phyloP scores from a whole-genome alignment of 306 rosid genomes.

The Cicer bijugum region DNA sequence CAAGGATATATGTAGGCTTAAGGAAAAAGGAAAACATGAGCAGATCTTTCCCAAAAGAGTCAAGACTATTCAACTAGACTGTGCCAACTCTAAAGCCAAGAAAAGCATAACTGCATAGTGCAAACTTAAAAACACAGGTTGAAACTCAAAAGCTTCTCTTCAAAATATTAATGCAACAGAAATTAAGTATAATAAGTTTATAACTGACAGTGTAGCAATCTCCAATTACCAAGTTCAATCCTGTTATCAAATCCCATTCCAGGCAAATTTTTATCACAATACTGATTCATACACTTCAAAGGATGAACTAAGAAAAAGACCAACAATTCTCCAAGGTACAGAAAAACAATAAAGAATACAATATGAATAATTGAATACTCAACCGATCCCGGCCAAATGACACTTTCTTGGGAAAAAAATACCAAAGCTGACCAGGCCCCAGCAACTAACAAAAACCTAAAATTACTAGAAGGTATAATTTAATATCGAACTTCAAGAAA shows the following conservation, averaged over 20 bases:
- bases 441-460: background rate
- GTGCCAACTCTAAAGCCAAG: slow-evolving; percentile 27
- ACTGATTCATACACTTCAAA: slow-evolving; percentile 2
- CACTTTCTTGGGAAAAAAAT: background rate
- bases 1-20: slow-evolving; percentile 24
- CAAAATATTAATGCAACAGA: slow-evolving; percentile 25
- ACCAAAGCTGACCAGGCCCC: background rate
- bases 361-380: slow-evolving; percentile 13
- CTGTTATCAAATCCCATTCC: slow-evolving; percentile 9
- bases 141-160: slow-evolving; percentile 15
- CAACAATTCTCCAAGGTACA: slow-evolving; percentile 5
- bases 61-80: slow-evolving; percentile 25
- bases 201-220: slow-evolving; percentile 1
- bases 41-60: slow-evolving; percentile 15
- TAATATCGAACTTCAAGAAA: slow-evolving; percentile 18
- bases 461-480: slow-evolving; percentile 23
- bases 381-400: slow-evolving; percentile 7
- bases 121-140: background rate
- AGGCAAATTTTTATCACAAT: slow-evolving; percentile 13
- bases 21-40: slow-evolving; percentile 4
- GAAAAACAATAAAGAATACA: slow-evolving; percentile 21
- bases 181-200: slow-evolving; percentile 6
- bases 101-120: slow-evolving; percentile 7
- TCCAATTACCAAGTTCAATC: slow-evolving; percentile 22
- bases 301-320: slow-evolving; percentile 28